A percentile compares a stretch with the other conserved stretches of the same genome.
Evolutionary conservation across 169 alveolate species (phyloP).

Genomic region (Eimeria mitis): DNA sequence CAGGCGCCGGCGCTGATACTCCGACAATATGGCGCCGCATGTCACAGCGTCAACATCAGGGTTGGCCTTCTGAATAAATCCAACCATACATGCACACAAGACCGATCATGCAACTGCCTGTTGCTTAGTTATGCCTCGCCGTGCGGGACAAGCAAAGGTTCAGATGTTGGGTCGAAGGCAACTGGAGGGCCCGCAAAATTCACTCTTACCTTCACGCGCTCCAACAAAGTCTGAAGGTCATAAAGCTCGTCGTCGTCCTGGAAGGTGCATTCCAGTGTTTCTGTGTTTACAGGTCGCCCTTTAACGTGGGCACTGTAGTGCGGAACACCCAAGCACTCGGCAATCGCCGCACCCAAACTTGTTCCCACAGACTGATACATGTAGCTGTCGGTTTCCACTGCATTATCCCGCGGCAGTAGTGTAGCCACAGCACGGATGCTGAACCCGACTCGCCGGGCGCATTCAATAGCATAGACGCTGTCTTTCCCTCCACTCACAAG

Average conservation of each 20-base stretch:
- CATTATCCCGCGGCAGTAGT: slow-evolving; percentile 76
- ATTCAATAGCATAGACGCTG: slow-evolving; percentile 87
- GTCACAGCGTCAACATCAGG: slow-evolving; percentile 95
- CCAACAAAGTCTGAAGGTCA: slow-evolving; percentile 91
- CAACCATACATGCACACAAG: not conserved
- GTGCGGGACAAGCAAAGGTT: not conserved
- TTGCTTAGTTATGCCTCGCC: not conserved
- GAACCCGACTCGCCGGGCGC: slow-evolving; percentile 85
- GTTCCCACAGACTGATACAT: slow-evolving; percentile 97
- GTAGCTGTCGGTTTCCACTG: slow-evolving; percentile 82
- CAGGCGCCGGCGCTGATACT: slow-evolving; percentile 97
- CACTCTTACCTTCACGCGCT: slow-evolving; percentile 86
- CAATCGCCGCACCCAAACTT: slow-evolving; percentile 94
- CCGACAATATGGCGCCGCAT: slow-evolving; percentile 98
- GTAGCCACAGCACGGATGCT: slow-evolving; percentile 82
- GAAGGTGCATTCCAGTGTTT: slow-evolving; percentile 85
- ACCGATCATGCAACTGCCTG: not conserved
- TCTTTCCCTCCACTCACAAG: slow-evolving; percentile 94
- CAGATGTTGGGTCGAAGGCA: not conserved
- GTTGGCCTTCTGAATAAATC: slow-evolving; percentile 55
- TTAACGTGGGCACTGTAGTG: slow-evolving; percentile 65
- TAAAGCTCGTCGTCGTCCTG: slow-evolving; percentile 95
- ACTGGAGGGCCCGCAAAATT: not conserved
- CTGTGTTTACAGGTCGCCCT: slow-evolving; percentile 90
- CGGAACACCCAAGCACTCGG: slow-evolving; percentile 87